Evolutionary conservation across 495 filamentous ascomycete genomes (phyloP), one percentile per base, ranked within the genome.

Genomic region (Massariosphaeria phaeospora): DNA sequence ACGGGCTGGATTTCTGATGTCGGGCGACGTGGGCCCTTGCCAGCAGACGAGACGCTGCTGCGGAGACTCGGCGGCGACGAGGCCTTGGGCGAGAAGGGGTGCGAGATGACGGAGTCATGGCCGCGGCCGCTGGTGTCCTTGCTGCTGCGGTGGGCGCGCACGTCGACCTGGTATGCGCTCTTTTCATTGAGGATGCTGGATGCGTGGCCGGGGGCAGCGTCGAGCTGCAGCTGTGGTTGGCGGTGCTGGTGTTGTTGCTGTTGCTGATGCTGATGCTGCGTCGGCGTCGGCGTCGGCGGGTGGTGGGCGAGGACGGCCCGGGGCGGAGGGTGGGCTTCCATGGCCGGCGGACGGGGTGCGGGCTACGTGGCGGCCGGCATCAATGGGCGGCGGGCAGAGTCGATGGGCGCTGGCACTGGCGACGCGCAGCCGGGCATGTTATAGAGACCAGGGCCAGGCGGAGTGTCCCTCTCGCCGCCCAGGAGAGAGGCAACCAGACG

Each of bases 91-190:
- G 56, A 57, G 25, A 61, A 55, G 4, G 41, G 61, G 15, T 52
- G 61, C 42, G 56, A 61, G 34, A 61, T 57, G 42, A 61, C 57
- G 39, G 56, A 61, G 36, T 60, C 57, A 15, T 52, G 61, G 26
- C 30, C 42, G 17, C 43, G 50, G 44, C 34, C 34, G 13, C 24
- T 35, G 41, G 25, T 52, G 40, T 39, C 31, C 48, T 50, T 51
- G 47, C 45, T 52, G 31, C 48, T 42, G 24, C 41, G 56, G 21
- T 46, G 45, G 6, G 25, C 29, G 6, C 18, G 36, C 2, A 40
- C n/a, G 25, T 54, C 17, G 3, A 7, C 47, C 30, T 30, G 35
- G 39, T 39, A 48, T 13, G 45, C 33, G 43, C 56, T 31, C 31
- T 56, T 53, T 21, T 55, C 51, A 21, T 48, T 43, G 53, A 41